Evolutionary conservation across 2,329 filamentous ascomycete species (phyloP), one percentile per base, ranked within the genome.

Genomic region (Cladophialophora immunda): DNA sequence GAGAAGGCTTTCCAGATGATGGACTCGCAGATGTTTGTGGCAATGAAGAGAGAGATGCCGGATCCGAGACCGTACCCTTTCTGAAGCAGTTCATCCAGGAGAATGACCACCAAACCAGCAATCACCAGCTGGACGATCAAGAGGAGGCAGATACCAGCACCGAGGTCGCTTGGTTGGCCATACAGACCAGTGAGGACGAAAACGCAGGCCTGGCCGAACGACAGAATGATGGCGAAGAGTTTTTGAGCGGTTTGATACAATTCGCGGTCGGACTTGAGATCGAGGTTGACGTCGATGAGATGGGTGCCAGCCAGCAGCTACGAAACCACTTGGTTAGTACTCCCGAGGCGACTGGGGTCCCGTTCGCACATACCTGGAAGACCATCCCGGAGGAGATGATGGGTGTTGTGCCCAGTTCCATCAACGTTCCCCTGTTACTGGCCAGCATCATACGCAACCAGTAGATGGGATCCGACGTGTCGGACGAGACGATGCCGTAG

Each of bases 1-100:
- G 94, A 98, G 87, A 99, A 98, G 60, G 96, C 95, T 88, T 97
- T 97, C 95, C 95, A 99, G 85, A 99, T 92, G 81, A 99, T 99
- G 65, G 94, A 97, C 87, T 99, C 95, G 92, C 95, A 99, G 78
- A 99, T 98, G 88, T 98, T 98, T 85, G 95, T 99, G 74, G 95
- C 95, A 79, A 99, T 99, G 88, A 99, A 99, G 72, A 99, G 92
- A 56, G 94, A 98, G 81, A 99, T 99, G 84, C 95, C 95, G 79
- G 92, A 97, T 82, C 95, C 95, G 72, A 99, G 91, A 82, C 95
- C 95, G 78, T 99, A 99, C 74, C 95, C 95, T 89, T 99, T 99
- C 85, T 99, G 96, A 76, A 99, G 91, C 68, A 99, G 90, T 87
- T 99, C 95, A 77, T 99, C 95, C 67, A 99, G 92, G 68, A 99